These are phyloP conservation scores for Mycena rebaudengoi DNA, from an alignment of 768 basidiomycete genomes.

Conservation along the genomic window DNA sequence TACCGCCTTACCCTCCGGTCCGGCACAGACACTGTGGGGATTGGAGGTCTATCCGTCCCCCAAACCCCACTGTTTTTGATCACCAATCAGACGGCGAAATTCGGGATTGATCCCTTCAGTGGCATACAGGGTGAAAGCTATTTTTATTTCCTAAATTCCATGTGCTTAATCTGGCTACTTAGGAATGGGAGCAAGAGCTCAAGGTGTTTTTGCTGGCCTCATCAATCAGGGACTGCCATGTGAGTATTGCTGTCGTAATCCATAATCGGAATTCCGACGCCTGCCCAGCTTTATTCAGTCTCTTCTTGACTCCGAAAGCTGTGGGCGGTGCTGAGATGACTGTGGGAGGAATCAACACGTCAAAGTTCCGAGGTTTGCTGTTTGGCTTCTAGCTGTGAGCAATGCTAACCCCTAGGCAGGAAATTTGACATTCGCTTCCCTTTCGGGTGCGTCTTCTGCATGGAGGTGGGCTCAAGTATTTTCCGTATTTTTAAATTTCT, in stretches of 20 bases:
- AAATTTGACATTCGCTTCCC: constrained; percentile 51
- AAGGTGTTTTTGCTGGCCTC: constrained; percentile 60
- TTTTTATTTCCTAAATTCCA: background rate
- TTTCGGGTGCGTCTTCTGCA: constrained; percentile 44
- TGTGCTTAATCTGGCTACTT: background rate
- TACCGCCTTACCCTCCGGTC: constrained; percentile 54
- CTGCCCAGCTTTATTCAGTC: constrained; percentile 55
- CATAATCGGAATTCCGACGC: background rate
- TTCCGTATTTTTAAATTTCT: background rate
- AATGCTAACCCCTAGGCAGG: constrained; percentile 41
- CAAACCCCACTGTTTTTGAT: constrained; percentile 56
- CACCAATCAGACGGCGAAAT: constrained; percentile 60
- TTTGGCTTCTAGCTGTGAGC: constrained; percentile 5
- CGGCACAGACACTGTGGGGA: constrained; percentile 56
- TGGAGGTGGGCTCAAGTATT: constrained; percentile 44
- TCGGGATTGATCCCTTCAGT: constrained; percentile 63
- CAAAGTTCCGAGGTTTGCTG: constrained; percentile 56
- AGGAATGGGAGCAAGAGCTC: constrained; percentile 60
- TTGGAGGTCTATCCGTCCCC: constrained; percentile 52
- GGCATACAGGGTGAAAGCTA: constrained; percentile 61
- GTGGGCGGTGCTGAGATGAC: constrained; percentile 62
- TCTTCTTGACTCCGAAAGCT: constrained; percentile 56
- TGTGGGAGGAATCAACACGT: constrained; percentile 59
- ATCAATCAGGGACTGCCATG: constrained; percentile 58
- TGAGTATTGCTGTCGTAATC: constrained; percentile 34